A percentile compares a stretch with the other conserved stretches of the same genome.
phyloP scores from a whole-genome alignment of 2,329 filamentous ascomycete species.

The Harringtonia lauricola region DNA sequence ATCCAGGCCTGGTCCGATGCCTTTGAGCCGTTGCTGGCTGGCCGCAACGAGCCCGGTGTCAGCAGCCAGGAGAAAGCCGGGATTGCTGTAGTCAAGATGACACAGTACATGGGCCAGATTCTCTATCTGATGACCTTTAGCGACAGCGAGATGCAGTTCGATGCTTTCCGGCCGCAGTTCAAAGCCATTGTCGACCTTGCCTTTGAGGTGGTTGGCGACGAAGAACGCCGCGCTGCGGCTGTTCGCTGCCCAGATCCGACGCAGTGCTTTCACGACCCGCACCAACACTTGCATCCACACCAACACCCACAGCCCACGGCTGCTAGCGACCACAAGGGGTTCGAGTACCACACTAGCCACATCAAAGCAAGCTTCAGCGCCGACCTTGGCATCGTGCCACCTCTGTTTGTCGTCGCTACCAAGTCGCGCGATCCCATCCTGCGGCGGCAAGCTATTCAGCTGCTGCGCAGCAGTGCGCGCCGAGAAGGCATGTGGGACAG shows the following conservation, averaged over 20 bases:
- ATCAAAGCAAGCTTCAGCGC: slow-evolving; percentile 53
- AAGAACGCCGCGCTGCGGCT: slow-evolving; percentile 38
- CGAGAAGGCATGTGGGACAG: slow-evolving; percentile 63
- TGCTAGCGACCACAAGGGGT: slow-evolving; percentile 17
- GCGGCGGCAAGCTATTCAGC: slow-evolving; percentile 48
- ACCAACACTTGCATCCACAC: not conserved
- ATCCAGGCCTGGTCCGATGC: slow-evolving; percentile 43
- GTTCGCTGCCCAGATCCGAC: slow-evolving; percentile 31
- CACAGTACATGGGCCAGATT: slow-evolving; percentile 44
- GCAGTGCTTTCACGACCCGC: slow-evolving; percentile 23
- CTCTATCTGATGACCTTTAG: slow-evolving; percentile 51
- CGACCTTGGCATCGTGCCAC: slow-evolving; percentile 52
- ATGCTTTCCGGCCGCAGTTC: slow-evolving; percentile 40
- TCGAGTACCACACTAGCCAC: slow-evolving; percentile 33
- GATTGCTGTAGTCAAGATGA: slow-evolving; percentile 52
- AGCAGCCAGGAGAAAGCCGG: slow-evolving; percentile 46
- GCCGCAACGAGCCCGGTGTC: slow-evolving; percentile 35
- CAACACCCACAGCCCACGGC: not conserved
- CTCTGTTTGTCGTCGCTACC: slow-evolving; percentile 54
- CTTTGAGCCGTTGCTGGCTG: slow-evolving; percentile 42
- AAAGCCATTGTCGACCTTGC: slow-evolving; percentile 45
- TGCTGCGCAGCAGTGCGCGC: slow-evolving; percentile 47
- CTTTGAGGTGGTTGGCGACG: slow-evolving; percentile 46
- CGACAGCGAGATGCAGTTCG: slow-evolving; percentile 46
- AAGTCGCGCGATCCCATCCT: slow-evolving; percentile 49